These are phyloP conservation scores for Acanthamoeba rhysodes DNA, from an alignment of 208 protist genomes.

Conservation along the genomic window DNA sequence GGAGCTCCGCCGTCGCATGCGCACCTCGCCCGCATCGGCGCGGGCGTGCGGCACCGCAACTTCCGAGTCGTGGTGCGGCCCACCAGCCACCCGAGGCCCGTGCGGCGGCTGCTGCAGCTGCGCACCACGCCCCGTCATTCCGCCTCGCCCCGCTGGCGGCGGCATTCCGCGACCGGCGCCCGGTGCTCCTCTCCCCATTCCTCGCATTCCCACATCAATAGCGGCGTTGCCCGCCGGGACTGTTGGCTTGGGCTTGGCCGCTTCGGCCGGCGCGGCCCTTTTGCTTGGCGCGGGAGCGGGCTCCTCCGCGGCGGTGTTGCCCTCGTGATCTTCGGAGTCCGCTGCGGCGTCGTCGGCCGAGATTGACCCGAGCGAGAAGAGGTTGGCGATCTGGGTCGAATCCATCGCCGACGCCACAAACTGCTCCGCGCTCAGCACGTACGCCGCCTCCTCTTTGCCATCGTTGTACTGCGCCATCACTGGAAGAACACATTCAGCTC, in stretches of 20 bases:
- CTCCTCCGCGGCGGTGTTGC: background rate
- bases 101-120: no score
- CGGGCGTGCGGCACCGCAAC: background rate
- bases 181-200: no score
- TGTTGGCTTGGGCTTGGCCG: background rate
- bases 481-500: background rate
- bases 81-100: no score
- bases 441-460: background rate
- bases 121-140: no score
- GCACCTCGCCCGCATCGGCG: background rate
- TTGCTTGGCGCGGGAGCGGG: no score
- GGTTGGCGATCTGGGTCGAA: background rate
- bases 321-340: background rate
- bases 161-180: no score
- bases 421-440: slow-evolving; percentile 40
- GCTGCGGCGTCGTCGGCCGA: background rate
- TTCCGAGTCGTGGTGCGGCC: background rate
- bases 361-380: slow-evolving; percentile 28
- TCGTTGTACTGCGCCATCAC: slow-evolving; percentile 44
- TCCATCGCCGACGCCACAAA: background rate
- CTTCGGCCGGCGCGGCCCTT: no score
- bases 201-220: no score
- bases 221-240: no score
- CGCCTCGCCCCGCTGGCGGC: no score
- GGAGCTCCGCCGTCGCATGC: background rate